A percentile compares a stretch with the other conserved stretches of the same genome.
Evolutionary conservation across 208 protist species (phyloP).

Genomic region (Crithidia acanthocephali): DNA sequence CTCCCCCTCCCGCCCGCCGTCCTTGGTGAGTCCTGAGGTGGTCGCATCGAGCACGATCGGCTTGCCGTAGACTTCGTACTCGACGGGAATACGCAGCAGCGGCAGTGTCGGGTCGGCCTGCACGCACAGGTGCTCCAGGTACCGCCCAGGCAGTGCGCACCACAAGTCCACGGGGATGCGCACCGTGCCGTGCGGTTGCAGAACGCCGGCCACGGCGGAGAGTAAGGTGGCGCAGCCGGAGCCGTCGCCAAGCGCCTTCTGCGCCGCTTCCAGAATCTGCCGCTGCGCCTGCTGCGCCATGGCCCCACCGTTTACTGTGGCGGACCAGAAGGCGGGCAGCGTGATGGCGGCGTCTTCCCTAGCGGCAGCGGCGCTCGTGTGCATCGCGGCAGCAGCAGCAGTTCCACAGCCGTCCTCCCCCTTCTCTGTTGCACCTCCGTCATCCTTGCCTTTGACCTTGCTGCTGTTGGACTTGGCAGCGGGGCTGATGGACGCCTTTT

Average conservation of each 20-base stretch:
- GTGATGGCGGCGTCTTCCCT: not conserved
- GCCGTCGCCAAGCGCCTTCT: conserved; percentile 79
- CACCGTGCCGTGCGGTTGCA: conserved; percentile 39
- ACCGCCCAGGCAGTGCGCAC: conserved; percentile 80
- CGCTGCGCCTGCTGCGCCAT: conserved; percentile 52
- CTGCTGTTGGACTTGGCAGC: not conserved
- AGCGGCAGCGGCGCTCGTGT: not conserved
- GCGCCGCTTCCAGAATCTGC: conserved; percentile 55
- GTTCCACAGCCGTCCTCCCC: too few species aligned
- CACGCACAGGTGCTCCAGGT: conserved; percentile 75
- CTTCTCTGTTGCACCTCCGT: not conserved
- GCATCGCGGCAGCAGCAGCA: too few species aligned
- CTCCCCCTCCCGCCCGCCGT: conserved; percentile 42
- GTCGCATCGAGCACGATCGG: conserved; percentile 81
- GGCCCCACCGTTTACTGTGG: conserved; percentile 59
- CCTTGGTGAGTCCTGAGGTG: conserved; percentile 75
- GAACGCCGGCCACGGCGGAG: conserved; percentile 16
- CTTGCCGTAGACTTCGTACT: conserved; percentile 70
- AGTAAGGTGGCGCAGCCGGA: conserved; percentile 60
- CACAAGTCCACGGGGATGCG: conserved; percentile 49
- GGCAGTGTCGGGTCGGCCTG: conserved; percentile 48
- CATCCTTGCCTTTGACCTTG: not conserved
- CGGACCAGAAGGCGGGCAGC: conserved; percentile 68
- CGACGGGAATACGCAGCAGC: conserved; percentile 55
- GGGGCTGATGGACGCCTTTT: conserved; percentile 7